Conservation (phyloP, 1,139 yeast genomes). For the Suhomyces bolitotheri region DNA sequence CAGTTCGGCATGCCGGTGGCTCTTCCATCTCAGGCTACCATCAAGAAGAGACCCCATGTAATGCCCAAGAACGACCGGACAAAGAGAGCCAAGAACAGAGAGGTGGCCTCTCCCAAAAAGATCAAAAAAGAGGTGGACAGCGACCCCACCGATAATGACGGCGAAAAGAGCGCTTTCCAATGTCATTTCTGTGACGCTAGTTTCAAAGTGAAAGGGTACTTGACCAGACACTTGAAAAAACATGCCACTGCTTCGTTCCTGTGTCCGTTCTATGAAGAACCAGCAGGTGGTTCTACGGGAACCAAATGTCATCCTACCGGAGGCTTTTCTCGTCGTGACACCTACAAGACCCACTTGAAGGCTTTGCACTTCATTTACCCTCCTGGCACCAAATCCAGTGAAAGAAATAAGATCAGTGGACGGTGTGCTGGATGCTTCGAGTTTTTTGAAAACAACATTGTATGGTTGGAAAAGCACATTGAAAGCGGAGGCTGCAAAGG, state of each 20-base stretch:
- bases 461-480: conserved; percentile 54
- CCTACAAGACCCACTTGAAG: conserved; percentile 57
- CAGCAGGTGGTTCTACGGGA: conserved; percentile 27
- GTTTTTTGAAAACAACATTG: conserved; percentile 46
- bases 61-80: conserved; percentile 6
- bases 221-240: conserved; percentile 57
- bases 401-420: conserved; percentile 46
- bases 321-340: conserved; percentile 59
- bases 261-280: conserved; percentile 54
- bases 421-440: conserved; percentile 60
- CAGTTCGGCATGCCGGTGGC: conserved; percentile 5
- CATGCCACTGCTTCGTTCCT: conserved; percentile 53
- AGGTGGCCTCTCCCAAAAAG: conserved; percentile 1
- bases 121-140: neutral
- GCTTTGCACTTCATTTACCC: conserved; percentile 62
- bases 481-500: conserved; percentile 49
- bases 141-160: neutral
- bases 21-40: conserved; percentile 1
- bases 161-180: conserved; percentile 21
- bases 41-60: conserved; percentile 2
- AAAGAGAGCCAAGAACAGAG: conserved; percentile 7
- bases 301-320: conserved; percentile 61
- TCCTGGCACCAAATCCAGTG: conserved; percentile 53
- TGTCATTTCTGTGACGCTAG: conserved; percentile 49
- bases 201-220: conserved; percentile 57